phyloP scores from a whole-genome alignment of 1,284 basidiomycete species.

The Wolfiporia cocos region DNA sequence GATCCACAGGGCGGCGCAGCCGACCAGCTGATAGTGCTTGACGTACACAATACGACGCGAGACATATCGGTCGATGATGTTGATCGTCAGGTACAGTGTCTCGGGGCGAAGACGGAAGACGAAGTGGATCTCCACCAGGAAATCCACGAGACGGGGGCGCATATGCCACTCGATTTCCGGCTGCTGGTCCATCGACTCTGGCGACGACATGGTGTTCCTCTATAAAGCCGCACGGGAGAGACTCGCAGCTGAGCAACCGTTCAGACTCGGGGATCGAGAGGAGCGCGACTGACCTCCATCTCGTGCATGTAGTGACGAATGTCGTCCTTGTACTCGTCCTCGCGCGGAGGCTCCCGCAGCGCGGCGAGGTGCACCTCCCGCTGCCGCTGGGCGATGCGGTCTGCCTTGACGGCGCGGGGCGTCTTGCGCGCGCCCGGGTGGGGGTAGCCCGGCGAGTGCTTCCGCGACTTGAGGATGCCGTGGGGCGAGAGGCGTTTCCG shows the following conservation, averaged over 20 bases:
- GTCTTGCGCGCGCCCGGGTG: slow-evolving; percentile 47
- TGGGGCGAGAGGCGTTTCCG: slow-evolving; percentile 79
- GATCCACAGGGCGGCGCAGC: slow-evolving; percentile 97
- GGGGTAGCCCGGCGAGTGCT: slow-evolving; percentile 38
- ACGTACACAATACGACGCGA: slow-evolving; percentile 98
- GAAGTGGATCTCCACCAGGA: slow-evolving; percentile 97
- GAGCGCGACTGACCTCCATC: slow-evolving; percentile 90
- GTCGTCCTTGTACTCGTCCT: slow-evolving; percentile 95
- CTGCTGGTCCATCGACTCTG: slow-evolving; percentile 97
- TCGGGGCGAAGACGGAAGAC: slow-evolving; percentile 95
- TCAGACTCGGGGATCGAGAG: too few relatives aligned
- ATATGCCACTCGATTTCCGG: slow-evolving; percentile 97
- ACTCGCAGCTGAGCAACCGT: too few relatives aligned
- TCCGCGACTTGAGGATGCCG: slow-evolving; percentile 62
- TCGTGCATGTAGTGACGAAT: slow-evolving; percentile 91
- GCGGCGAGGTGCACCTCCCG: slow-evolving; percentile 63
- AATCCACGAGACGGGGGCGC: slow-evolving; percentile 99
- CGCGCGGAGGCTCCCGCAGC: slow-evolving; percentile 64
- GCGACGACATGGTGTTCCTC: slow-evolving; percentile 83
- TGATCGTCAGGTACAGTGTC: slow-evolving; percentile 96
- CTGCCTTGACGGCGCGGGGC: slow-evolving; percentile 56
- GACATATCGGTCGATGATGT: slow-evolving; percentile 99
- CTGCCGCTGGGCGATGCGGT: slow-evolving; percentile 55
- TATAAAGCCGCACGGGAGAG: too few relatives aligned
- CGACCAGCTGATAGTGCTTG: slow-evolving; percentile 99